Conservation (phyloP, 116 monocot genomes). For the Zostera marina region DNA sequence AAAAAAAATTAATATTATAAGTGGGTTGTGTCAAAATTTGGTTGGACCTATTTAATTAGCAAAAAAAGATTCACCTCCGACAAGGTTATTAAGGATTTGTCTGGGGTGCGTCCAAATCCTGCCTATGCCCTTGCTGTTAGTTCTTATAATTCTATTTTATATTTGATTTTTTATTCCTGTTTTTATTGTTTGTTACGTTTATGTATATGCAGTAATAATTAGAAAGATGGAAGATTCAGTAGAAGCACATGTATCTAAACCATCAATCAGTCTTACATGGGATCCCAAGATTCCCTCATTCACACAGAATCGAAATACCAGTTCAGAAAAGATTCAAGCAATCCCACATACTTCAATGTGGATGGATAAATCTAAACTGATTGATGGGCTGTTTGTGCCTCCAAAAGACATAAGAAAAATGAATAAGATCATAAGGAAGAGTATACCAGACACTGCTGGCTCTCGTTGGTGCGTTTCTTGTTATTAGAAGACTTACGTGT, state of each 20-base stretch:
- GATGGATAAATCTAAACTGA: constrained; percentile 35
- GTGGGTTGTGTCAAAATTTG: too few species aligned
- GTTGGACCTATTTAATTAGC: too few species aligned
- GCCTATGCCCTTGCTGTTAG: too few species aligned
- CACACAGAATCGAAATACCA: constrained; percentile 13
- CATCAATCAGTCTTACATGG: constrained; percentile 59
- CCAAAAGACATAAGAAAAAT: constrained; percentile 63
- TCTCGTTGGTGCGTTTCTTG: constrained; percentile 40
- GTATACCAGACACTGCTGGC: constrained; percentile 61
- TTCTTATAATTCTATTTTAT: too few species aligned
- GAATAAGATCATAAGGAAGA: constrained; percentile 59
- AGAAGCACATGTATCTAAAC: neutral
- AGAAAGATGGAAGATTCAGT: constrained; percentile 4
- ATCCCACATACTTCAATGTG: constrained; percentile 11
- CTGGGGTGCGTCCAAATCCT: too few species aligned
- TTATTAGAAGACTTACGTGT: neutral
- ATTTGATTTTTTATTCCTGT: too few species aligned
- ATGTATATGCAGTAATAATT: too few species aligned
- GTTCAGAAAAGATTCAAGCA: neutral
- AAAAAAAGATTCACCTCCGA: too few species aligned
- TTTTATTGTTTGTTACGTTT: too few species aligned
- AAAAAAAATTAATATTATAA: too few species aligned
- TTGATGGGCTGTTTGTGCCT: constrained; percentile 84
- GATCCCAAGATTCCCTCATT: constrained; percentile 39
- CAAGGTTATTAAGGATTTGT: too few species aligned